Percentiles rank a stretch among this genome's conserved stretches.
Conservation (phyloP, 805 yeast species). For the Brettanomyces naardenensis region DNA sequence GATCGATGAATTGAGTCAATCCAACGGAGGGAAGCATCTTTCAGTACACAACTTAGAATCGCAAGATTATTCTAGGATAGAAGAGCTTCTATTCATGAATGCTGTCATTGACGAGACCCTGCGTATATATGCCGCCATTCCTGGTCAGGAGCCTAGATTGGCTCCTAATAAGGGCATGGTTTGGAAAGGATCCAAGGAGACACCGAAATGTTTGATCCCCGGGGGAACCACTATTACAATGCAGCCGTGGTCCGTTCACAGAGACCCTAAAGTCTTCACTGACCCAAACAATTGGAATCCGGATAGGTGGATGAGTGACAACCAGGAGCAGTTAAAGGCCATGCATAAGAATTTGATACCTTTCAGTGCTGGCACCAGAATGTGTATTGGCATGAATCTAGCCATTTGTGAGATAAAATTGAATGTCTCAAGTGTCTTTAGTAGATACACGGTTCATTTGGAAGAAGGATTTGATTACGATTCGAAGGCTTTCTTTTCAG, state of each 20-base stretch:
- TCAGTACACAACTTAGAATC: constrained; percentile 18
- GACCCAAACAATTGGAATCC: constrained; percentile 39
- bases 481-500: constrained; percentile 18
- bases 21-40: constrained; percentile 15
- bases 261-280: constrained; percentile 41
- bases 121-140: constrained; percentile 62
- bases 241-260: constrained; percentile 61
- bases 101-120: constrained; percentile 57
- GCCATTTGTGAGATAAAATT: constrained; percentile 62
- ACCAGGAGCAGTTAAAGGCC: constrained; percentile 27
- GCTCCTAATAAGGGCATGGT: constrained; percentile 28
- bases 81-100: constrained; percentile 46
- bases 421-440: constrained; percentile 44
- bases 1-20: constrained; percentile 32
- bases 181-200: constrained; percentile 21
- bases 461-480: constrained; percentile 20
- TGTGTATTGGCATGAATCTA: constrained; percentile 68
- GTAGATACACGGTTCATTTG: constrained; percentile 30
- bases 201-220: constrained; percentile 32
- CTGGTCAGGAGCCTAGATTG: constrained; percentile 64
- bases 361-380: constrained; percentile 65
- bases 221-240: constrained; percentile 48
- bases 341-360: constrained; percentile 55
- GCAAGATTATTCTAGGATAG: constrained; percentile 32
- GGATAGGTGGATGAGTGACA: constrained; percentile 50